Conservation (phyloP, 495 filamentous ascomycete species). For the Aspergillus campestris region DNA sequence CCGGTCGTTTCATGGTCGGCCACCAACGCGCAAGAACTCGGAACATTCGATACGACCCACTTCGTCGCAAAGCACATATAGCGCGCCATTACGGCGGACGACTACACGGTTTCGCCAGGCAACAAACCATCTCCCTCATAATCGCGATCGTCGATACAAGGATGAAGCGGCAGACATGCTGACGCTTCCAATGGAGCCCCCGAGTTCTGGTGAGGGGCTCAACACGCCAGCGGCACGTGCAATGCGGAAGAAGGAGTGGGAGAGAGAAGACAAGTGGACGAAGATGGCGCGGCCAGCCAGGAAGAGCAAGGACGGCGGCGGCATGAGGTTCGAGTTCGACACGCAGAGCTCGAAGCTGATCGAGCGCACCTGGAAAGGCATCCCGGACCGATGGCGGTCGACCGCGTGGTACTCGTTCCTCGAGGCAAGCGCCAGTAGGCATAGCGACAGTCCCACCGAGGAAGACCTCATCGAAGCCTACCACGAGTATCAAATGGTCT, state of each 20-base stretch:
- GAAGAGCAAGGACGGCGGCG: slow-evolving; percentile 54
- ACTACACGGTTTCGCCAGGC: slow-evolving; percentile 50
- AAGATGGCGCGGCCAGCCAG: slow-evolving; percentile 79
- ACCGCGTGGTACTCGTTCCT: slow-evolving; percentile 96
- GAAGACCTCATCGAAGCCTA: slow-evolving; percentile 62
- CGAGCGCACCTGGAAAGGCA: slow-evolving; percentile 92
- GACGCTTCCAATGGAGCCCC: slow-evolving; percentile 60
- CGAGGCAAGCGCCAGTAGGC: slow-evolving; percentile 64
- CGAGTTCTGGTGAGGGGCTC: slow-evolving; percentile 45
- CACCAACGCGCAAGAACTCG: slow-evolving; percentile 40
- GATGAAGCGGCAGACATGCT: slow-evolving; percentile 91
- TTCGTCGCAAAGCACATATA: slow-evolving; percentile 41
- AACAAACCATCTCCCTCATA: slow-evolving; percentile 68
- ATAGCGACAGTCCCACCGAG: slow-evolving; percentile 52
- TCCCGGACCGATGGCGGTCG: slow-evolving; percentile 90
- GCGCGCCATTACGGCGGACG: slow-evolving; percentile 27
- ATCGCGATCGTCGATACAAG: slow-evolving; percentile 62
- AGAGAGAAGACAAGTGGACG: slow-evolving; percentile 87
- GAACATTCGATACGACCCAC: slow-evolving; percentile 28
- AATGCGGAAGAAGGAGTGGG: slow-evolving; percentile 70
- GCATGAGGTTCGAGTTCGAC: slow-evolving; percentile 88
- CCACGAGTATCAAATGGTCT: slow-evolving; percentile 58
- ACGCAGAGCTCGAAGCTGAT: slow-evolving; percentile 76
- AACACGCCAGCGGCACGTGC: slow-evolving; percentile 47
- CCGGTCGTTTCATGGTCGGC: slow-evolving; percentile 44